Evolutionary conservation across 2,329 filamentous ascomycete species (phyloP).

Genomic region (Dothistroma pini): DNA sequence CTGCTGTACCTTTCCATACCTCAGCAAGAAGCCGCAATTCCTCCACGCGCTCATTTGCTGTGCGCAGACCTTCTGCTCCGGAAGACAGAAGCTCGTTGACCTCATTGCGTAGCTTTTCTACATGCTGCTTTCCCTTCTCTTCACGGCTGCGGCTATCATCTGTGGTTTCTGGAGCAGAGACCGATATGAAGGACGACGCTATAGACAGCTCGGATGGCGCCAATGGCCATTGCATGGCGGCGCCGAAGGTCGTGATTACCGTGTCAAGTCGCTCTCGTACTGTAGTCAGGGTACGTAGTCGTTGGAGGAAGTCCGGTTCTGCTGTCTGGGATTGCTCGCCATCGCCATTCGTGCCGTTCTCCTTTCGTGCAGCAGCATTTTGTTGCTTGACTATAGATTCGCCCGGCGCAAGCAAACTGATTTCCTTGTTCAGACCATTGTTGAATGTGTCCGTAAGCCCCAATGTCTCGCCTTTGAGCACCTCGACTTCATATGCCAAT

Average conservation of each 20-base stretch:
- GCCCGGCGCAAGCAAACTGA: constrained; percentile 61
- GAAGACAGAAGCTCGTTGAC: constrained; percentile 62
- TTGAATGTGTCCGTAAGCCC: constrained; percentile 74
- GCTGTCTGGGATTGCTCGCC: constrained; percentile 39
- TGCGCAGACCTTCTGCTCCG: constrained; percentile 64
- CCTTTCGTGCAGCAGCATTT: not conserved
- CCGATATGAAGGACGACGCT: constrained; percentile 80
- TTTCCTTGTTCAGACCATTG: constrained; percentile 67
- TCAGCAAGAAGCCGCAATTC: constrained; percentile 69
- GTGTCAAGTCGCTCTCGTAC: constrained; percentile 81
- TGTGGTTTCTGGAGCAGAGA: constrained; percentile 70
- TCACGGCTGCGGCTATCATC: constrained; percentile 63
- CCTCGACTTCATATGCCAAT: constrained; percentile 90
- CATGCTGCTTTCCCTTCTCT: constrained; percentile 81
- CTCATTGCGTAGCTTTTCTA: constrained; percentile 66
- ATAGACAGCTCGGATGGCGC: constrained; percentile 86
- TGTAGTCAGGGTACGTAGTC: constrained; percentile 75
- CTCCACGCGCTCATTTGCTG: constrained; percentile 70
- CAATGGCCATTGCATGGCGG: constrained; percentile 92
- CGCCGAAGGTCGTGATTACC: constrained; percentile 87
- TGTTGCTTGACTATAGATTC: not conserved
- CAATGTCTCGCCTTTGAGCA: constrained; percentile 81
- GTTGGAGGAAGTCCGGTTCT: constrained; percentile 60
- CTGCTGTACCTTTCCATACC: constrained; percentile 95
- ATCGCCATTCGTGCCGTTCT: constrained; percentile 7